A percentile compares a stretch with the other conserved stretches of the same genome.
phyloP scores from a whole-genome alignment of 2,329 filamentous ascomycete genomes.

The Ceratocystis ficicola region DNA sequence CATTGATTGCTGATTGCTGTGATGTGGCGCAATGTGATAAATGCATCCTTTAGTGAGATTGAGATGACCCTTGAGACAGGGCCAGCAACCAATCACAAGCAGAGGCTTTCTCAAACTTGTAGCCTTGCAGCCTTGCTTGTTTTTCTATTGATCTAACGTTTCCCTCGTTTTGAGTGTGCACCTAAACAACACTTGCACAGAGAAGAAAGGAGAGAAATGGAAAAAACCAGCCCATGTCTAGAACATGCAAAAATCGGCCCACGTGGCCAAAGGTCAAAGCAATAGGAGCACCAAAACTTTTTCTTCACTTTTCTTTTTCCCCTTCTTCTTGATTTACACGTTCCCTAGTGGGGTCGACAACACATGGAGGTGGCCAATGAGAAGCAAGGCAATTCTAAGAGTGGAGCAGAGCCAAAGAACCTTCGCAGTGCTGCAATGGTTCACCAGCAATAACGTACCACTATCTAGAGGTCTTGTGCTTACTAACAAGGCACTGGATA shows the following conservation, averaged over 20 bases:
- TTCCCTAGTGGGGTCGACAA: background rate
- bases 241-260: conserved; percentile 8
- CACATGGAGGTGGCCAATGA: background rate
- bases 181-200: background rate
- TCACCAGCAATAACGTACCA: background rate
- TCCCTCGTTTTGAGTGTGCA: background rate
- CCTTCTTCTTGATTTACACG: too few relatives aligned
- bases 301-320: background rate
- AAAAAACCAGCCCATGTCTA: background rate
- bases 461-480: background rate
- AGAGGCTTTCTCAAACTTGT: background rate
- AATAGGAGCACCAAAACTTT: background rate
- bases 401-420: background rate
- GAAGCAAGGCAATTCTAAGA: background rate
- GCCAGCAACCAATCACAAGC: background rate
- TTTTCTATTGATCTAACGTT: background rate
- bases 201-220: background rate
- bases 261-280: background rate
- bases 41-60: background rate
- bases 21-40: background rate
- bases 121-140: background rate
- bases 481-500: conserved; percentile 4
- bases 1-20: background rate
- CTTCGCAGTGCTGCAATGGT: background rate
- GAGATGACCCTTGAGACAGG: background rate